Conservation (phyloP, 2,329 filamentous ascomycete genomes). For the Ophiostoma novo-ulmi region DNA sequence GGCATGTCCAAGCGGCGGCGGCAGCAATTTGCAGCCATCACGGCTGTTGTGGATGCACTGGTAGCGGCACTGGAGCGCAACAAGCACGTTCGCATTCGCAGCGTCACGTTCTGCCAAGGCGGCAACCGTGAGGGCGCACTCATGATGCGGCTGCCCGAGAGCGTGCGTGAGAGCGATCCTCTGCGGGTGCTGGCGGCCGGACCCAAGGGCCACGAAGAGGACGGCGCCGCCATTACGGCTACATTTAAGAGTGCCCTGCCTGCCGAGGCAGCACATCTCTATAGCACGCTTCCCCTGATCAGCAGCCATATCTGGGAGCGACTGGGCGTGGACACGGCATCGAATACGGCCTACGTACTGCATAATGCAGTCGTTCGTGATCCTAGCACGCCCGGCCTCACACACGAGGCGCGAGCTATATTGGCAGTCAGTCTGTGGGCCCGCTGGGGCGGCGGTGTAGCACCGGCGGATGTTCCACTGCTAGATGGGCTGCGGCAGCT, state of each 20-base stretch:
- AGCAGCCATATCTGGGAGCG: constrained; percentile 47
- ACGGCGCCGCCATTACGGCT: constrained; percentile 23
- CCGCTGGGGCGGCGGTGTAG: constrained; percentile 63
- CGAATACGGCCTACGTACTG: constrained; percentile 64
- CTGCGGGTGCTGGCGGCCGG: constrained; percentile 39
- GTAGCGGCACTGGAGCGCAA: constrained; percentile 50
- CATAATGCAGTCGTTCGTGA: constrained; percentile 65
- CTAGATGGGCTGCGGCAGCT: constrained; percentile 42
- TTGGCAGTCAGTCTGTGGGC: constrained; percentile 67
- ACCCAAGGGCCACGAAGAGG: constrained; percentile 1
- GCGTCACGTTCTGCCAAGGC: constrained; percentile 75
- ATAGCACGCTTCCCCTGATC: constrained; percentile 41
- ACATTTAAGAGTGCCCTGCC: constrained; percentile 43
- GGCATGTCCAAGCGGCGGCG: constrained; percentile 76
- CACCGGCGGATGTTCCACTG: constrained; percentile 44
- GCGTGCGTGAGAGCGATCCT: constrained; percentile 60
- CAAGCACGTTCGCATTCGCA: constrained; percentile 52
- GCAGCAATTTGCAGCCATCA: constrained; percentile 77
- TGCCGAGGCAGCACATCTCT: background rate
- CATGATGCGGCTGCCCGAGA: constrained; percentile 60
- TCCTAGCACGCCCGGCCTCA: constrained; percentile 65
- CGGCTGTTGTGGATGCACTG: constrained; percentile 72
- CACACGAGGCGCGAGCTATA: constrained; percentile 64
- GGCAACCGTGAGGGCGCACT: constrained; percentile 81
- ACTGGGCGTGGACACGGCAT: constrained; percentile 44